Evolutionary conservation across 441 rosid species (phyloP), one percentile per base, ranked within the genome.

Genomic region (Gossypium aridum): DNA sequence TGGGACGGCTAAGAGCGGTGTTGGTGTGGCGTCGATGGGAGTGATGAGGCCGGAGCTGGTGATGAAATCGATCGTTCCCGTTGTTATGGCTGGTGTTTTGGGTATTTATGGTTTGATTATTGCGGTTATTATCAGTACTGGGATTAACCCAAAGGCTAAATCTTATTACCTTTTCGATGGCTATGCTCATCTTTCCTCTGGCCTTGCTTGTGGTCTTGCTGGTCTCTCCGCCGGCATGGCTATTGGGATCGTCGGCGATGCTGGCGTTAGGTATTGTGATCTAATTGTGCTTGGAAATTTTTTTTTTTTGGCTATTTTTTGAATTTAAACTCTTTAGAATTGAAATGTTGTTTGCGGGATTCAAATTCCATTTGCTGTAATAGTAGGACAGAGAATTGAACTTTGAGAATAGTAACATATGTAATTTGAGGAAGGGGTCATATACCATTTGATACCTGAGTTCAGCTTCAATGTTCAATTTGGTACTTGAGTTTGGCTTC

Each of bases 161-260:
- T 82, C 91, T 2, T 88, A 88, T 49, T 88, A 88, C 72, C 81
- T 88, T n/a, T 88, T 89, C 54, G 92, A 89, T 74, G 91, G 91
- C 39, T 89, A 87, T 39, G 92, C 92, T 62, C 92, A 89, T 62
- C 87, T 89, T 47, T 87, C 91, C 13, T 89, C 92, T 10, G 93
- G 93, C 43, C 88, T 89, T 2, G 83, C 93, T 14, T 89, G 93
- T 78, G 91, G 93, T 8, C 91, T 89, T 12, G 91, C 93, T 31
- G 93, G 93, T 62, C 87, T 89, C 39, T 84, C 91, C n/a, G 93
- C 93, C 20, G 88, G 89, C 49, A 89, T 89, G 92, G 92, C 92
- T 9, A 87, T 88, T 60, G 91, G 91, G 17, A 80, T 88, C 72
- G 89, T 86, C 23, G 89, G 87, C 9, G 89, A 86, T 76, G 89